Base-by-base conservation (phyloP, 2,329 filamentous ascomycete genomes). In the Fusarium dimerum region DNA sequence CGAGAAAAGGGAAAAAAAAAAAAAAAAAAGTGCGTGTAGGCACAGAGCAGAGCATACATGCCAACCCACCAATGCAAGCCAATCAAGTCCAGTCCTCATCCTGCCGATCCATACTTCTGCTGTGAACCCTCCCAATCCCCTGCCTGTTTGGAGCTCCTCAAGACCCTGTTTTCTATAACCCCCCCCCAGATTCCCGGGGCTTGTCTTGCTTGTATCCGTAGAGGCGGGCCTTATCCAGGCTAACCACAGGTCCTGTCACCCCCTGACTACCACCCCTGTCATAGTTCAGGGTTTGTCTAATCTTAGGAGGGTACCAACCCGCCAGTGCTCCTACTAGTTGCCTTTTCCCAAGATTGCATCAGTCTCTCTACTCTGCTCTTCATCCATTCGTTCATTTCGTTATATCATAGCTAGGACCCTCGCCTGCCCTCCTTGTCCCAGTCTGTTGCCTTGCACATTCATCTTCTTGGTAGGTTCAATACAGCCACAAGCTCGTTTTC, bases 281-380 rank as follows among this genome's bases (percentile, higher is more conserved):
- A 62, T 60, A 52, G 55, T 51, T 56, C 58, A 59, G 59, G 61
- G 56, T 55, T 55, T 60, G 61, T 62, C 60, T 62, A 63, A 59
- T 63, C 61, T 61, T 61, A 61, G 53, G 54, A 62, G 60, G 63
- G 54, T 61, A 57, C 56, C 55, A 64, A 54, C 20, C 20, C 20
- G 20, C 20, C 20, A 26, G 20, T 26, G 20, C 20, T 26, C 20
- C 20, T 26, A 26, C 20, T 57, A 47, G 10, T 36, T 6, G 54
- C 60, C 52, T 57, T 59, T 58, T 56, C 62, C 63, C 63, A 64
- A 66, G 61, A 66, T 66, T 66, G 60, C 63, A 66, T 65, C 63
- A 66, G 63, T 66, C 63, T 66, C 63, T 61, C 20, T 52, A 48
- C 50, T 47, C 38, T 36, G 32, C 46, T 62, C 61, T 57, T 47